phyloP scores from a whole-genome alignment of 345 rosid species.

The Pseudoturritis turrita region DNA sequence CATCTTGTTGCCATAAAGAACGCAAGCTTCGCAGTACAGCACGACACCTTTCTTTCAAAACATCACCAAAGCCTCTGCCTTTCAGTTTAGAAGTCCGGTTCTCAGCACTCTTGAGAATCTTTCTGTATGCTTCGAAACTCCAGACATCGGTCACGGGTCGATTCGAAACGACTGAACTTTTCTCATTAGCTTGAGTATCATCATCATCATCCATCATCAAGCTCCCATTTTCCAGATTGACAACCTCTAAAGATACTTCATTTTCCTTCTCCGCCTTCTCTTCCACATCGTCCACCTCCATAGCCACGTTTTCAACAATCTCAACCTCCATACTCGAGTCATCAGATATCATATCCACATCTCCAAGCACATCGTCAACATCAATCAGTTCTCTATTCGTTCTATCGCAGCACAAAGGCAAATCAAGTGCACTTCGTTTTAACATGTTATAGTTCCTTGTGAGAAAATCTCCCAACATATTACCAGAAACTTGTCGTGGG shows the following conservation, averaged over 20 bases:
- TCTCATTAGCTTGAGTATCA: background rate
- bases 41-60: conserved; percentile 39
- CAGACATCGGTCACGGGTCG: conserved; percentile 12
- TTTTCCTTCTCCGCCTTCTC: background rate
- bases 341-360: conserved; percentile 13
- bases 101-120: conserved; percentile 20
- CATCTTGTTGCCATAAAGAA: conserved; percentile 36
- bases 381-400: conserved; percentile 23
- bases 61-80: conserved; percentile 15
- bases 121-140: conserved; percentile 28
- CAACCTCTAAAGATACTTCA: background rate
- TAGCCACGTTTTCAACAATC: background rate
- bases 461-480: background rate
- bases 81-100: conserved; percentile 18
- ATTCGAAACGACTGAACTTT: conserved; percentile 5
- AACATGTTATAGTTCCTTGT: background rate
- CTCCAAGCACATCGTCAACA: conserved; percentile 18
- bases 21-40: conserved; percentile 32
- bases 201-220: conserved; percentile 10
- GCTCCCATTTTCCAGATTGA: background rate
- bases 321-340: conserved; percentile 17
- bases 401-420: background rate
- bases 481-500: conserved; percentile 3
- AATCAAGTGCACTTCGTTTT: background rate
- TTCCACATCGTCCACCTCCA: conserved; percentile 16